Evolutionary conservation across 306 rosid species (phyloP).

Genomic region (Fragaria iinumae): DNA sequence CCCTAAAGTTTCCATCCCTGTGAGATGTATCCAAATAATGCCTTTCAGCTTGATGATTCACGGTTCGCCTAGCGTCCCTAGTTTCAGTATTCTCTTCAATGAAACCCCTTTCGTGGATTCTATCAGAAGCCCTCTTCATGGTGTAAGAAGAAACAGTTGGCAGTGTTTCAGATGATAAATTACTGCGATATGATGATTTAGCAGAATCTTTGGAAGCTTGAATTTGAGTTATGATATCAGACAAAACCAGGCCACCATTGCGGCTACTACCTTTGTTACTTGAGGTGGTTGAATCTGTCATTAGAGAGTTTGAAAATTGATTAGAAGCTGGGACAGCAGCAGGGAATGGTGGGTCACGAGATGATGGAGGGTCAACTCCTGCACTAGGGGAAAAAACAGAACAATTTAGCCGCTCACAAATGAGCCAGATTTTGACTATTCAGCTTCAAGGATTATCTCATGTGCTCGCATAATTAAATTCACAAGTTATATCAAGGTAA

Average conservation of each 20-base stretch:
- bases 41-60: slow-evolving; percentile 59
- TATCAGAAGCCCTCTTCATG: slow-evolving; percentile 58
- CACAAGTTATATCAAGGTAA: slow-evolving; percentile 7
- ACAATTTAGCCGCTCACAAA: slow-evolving; percentile 76
- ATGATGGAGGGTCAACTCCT: slow-evolving; percentile 99
- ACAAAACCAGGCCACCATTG: slow-evolving; percentile 83
- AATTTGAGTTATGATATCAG: slow-evolving; percentile 92
- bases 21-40: slow-evolving; percentile 59
- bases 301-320: slow-evolving; percentile 56
- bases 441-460: slow-evolving; percentile 9
- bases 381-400: slow-evolving; percentile 87
- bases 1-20: slow-evolving; percentile 76
- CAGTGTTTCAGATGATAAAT: slow-evolving; percentile 49
- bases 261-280: slow-evolving; percentile 63
- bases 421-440: slow-evolving; percentile 23
- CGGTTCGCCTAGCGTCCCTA: slow-evolving; percentile 66
- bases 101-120: slow-evolving; percentile 61
- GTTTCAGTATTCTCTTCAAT: slow-evolving; percentile 53
- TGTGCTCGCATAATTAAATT: slow-evolving; percentile 23
- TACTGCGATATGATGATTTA: slow-evolving; percentile 49
- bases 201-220: slow-evolving; percentile 91
- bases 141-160: slow-evolving; percentile 58
- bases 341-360: slow-evolving; percentile 99
- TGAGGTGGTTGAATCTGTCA: slow-evolving; percentile 56
- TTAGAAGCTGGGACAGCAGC: slow-evolving; percentile 81